Evolutionary conservation across 768 basidiomycete species (phyloP).

Genomic region (Strobilomyces dryophilus): DNA sequence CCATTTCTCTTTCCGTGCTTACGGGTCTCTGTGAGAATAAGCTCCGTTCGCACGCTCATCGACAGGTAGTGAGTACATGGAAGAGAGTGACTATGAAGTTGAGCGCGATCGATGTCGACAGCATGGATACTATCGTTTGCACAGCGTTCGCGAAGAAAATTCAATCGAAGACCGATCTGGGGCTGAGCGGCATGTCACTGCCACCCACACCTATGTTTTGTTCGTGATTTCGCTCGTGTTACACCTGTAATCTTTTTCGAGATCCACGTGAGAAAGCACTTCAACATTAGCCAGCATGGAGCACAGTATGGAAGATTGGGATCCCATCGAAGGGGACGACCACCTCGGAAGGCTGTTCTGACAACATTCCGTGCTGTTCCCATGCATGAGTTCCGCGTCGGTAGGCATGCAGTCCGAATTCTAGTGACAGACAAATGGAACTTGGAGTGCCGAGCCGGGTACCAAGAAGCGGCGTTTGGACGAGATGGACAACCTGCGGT

Average conservation of each 20-base stretch:
- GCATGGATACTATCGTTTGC: too few species aligned
- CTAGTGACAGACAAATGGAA: too few species aligned
- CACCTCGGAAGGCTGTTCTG: neutral
- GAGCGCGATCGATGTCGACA: too few species aligned
- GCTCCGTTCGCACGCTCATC: neutral
- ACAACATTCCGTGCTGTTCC: neutral
- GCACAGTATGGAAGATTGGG: neutral
- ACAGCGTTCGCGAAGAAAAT: neutral
- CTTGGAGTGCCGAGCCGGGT: too few species aligned
- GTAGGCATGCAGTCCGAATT: neutral
- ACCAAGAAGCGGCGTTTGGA: too few species aligned
- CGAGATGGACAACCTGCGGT: too few species aligned
- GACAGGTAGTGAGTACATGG: too few species aligned
- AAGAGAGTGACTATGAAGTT: too few species aligned
- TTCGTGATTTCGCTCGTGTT: neutral
- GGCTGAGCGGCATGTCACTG: neutral
- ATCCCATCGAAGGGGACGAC: constrained; percentile 6
- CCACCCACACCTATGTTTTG: neutral
- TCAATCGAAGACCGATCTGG: neutral
- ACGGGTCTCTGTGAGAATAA: neutral
- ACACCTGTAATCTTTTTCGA: neutral
- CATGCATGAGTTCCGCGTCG: neutral
- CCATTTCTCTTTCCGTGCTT: neutral
- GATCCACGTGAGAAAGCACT: neutral
- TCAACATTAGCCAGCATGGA: neutral